Conservation (phyloP, 768 basidiomycete species). For the Collybia sordida region DNA sequence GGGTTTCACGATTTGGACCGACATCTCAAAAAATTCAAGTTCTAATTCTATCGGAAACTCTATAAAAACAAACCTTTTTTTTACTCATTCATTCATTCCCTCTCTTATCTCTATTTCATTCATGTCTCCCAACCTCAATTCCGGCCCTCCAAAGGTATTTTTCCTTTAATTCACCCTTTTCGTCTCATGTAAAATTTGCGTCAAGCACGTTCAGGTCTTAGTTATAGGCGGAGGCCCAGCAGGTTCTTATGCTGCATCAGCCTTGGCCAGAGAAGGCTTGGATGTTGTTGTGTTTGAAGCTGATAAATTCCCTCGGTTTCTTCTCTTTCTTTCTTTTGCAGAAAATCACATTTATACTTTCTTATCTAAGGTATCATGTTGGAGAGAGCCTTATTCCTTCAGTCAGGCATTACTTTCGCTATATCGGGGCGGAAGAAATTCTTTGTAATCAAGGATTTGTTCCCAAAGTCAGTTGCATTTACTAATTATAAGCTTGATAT, state of each 20-base stretch:
- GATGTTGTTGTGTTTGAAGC: constrained; percentile 54
- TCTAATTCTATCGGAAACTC: too few relatives aligned
- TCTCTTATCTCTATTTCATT: neutral
- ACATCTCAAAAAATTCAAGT: neutral
- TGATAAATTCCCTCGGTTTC: constrained; percentile 51
- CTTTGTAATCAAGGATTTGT: constrained; percentile 49
- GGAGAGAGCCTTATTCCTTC: constrained; percentile 65
- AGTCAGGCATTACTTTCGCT: constrained; percentile 55
- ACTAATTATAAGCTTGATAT: neutral
- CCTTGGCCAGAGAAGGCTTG: constrained; percentile 54
- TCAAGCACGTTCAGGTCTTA: constrained; percentile 42
- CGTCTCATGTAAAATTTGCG: neutral
- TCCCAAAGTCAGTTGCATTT: constrained; percentile 37
- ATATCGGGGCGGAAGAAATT: constrained; percentile 57
- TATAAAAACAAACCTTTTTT: neutral
- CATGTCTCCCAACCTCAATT: constrained; percentile 2
- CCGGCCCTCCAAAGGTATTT: constrained; percentile 13
- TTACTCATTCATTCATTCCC: neutral
- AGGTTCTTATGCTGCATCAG: constrained; percentile 56
- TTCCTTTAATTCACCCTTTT: too few relatives aligned
- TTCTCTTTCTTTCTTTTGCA: neutral
- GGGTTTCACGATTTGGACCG: neutral
- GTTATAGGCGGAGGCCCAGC: constrained; percentile 56
- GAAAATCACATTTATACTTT: constrained; percentile 1
- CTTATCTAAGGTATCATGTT: constrained; percentile 55